A percentile compares a stretch with the other conserved stretches of the same genome.
Evolutionary conservation across 2,329 filamentous ascomycete genomes (phyloP).

Genomic region (Aspergillus luchuensis): DNA sequence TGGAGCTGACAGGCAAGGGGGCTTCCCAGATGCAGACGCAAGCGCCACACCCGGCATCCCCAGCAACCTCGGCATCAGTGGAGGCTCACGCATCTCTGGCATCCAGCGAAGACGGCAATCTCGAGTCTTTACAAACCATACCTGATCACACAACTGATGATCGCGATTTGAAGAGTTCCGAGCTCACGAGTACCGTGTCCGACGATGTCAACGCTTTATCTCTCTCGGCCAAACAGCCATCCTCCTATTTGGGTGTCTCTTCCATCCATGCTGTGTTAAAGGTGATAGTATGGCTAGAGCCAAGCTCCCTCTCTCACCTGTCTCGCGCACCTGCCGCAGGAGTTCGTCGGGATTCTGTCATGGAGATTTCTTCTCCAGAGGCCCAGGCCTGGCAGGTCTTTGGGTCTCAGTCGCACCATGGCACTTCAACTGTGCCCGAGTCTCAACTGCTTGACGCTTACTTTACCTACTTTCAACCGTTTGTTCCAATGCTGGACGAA

Average conservation of each 20-base stretch:
- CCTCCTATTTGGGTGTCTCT: slow-evolving; percentile 71
- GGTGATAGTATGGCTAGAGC: slow-evolving; percentile 64
- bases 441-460: slow-evolving; percentile 73
- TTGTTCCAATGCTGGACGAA: slow-evolving; percentile 74
- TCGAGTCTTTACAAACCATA: slow-evolving; percentile 68
- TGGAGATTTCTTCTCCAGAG: slow-evolving; percentile 25
- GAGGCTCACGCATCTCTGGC: slow-evolving; percentile 44
- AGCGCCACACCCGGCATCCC: slow-evolving; percentile 39
- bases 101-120: slow-evolving; percentile 54
- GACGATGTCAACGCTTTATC: slow-evolving; percentile 73
- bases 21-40: slow-evolving; percentile 30
- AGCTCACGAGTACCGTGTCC: slow-evolving; percentile 63
- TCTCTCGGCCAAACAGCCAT: slow-evolving; percentile 60
- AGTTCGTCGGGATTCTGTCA: slow-evolving; percentile 16
- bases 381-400: slow-evolving; percentile 29
- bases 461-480: slow-evolving; percentile 71
- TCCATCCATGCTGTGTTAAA: slow-evolving; percentile 74
- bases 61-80: slow-evolving; percentile 52
- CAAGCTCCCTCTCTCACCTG: slow-evolving; percentile 52
- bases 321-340: slow-evolving; percentile 40
- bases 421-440: slow-evolving; percentile 58
- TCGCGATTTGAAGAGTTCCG: slow-evolving; percentile 53
- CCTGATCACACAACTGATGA: slow-evolving; percentile 60
- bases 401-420: slow-evolving; percentile 34
- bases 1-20: slow-evolving; percentile 53